Percentiles rank a stretch among this genome's conserved stretches.
phyloP scores from a whole-genome alignment of 768 basidiomycete genomes.

The Lyophyllum decastes region DNA sequence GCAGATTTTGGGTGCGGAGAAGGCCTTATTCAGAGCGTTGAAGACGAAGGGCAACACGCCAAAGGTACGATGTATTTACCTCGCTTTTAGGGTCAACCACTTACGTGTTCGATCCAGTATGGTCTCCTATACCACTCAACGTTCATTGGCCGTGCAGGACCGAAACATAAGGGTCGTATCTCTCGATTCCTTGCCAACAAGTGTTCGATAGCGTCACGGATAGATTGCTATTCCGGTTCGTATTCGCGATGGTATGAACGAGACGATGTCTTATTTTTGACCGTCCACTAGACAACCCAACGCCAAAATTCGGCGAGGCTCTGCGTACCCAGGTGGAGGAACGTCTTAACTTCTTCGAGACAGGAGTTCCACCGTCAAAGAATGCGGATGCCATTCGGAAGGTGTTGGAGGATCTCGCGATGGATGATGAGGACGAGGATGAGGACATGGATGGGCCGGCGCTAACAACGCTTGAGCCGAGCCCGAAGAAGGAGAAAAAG shows the following conservation, averaged over 20 bases:
- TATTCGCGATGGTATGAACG: neutral
- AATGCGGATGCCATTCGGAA: conserved; percentile 91
- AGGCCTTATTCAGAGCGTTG: conserved; percentile 94
- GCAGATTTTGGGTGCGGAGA: conserved; percentile 97
- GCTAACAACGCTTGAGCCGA: conserved; percentile 61
- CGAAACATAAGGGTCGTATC: conserved; percentile 96
- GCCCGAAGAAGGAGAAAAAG: conserved; percentile 62
- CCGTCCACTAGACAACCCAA: conserved; percentile 66
- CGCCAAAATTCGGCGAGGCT: conserved; percentile 93
- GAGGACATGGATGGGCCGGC: conserved; percentile 52
- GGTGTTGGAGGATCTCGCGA: conserved; percentile 75
- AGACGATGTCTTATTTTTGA: conserved; percentile 2
- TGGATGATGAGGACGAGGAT: conserved; percentile 52
- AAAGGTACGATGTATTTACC: conserved; percentile 54
- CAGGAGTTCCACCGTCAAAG: conserved; percentile 84
- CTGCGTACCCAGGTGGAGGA: conserved; percentile 94
- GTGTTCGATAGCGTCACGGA: conserved; percentile 94
- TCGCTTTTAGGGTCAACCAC: neutral
- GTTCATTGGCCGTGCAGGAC: conserved; percentile 93
- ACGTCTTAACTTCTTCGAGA: conserved; percentile 92
- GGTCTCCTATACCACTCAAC: conserved; percentile 97
- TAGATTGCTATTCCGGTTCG: conserved; percentile 91
- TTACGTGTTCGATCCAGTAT: conserved; percentile 55
- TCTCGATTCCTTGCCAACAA: conserved; percentile 99
- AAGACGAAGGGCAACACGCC: conserved; percentile 99